These are phyloP conservation scores for Luffa acutangula DNA, from an alignment of 306 rosid genomes.

Conservation along the genomic window DNA sequence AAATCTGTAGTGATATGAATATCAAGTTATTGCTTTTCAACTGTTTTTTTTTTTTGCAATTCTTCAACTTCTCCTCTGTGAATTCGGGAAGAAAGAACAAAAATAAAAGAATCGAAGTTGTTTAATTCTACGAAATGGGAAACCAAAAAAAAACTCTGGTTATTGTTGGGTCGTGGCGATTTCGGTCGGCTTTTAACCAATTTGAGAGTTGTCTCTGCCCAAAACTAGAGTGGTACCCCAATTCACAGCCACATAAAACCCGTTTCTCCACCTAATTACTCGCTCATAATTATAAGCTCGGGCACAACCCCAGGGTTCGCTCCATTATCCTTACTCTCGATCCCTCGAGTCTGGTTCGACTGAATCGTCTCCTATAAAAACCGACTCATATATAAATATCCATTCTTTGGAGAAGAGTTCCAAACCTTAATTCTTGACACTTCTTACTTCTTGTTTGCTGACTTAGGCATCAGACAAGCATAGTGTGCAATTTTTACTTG, in stretches of 20 bases:
- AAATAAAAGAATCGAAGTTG: not conserved
- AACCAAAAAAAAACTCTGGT: no score
- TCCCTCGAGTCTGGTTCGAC: no score
- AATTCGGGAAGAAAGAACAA: not conserved
- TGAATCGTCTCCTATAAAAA: no score
- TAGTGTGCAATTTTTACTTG: no score
- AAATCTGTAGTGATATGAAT: not conserved
- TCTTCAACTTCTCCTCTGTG: not conserved
- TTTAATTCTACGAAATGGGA: not conserved
- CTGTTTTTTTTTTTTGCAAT: not conserved
- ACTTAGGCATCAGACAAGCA: no score
- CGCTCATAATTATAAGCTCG: no score
- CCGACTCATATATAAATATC: no score
- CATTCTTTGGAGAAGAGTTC: no score
- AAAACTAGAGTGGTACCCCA: slow-evolving; percentile 92
- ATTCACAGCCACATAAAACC: slow-evolving; percentile 88
- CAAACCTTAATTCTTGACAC: no score
- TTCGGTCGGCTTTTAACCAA: slow-evolving; percentile 24
- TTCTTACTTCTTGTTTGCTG: no score
- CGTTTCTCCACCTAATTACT: slow-evolving; percentile 96
- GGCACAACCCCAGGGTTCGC: no score
- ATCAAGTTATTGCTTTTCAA: not conserved
- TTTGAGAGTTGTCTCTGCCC: slow-evolving; percentile 88
- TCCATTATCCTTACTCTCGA: no score
- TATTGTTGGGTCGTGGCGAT: not conserved